Evolutionary conservation across 257 asterid species (phyloP).

Genomic region (Anisodus acutangulus): DNA sequence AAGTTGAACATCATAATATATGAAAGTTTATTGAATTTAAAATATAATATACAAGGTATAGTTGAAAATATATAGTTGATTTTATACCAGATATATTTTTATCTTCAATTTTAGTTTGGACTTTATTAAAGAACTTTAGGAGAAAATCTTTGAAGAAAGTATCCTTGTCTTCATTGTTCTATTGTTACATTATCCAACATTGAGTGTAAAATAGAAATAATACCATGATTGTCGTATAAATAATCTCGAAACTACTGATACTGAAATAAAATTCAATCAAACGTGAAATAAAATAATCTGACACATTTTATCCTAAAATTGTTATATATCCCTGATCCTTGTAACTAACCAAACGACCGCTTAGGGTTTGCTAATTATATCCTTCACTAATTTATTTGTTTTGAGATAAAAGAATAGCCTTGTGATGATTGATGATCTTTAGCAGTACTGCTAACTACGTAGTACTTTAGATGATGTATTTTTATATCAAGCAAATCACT

Average conservation of each 20-base stretch:
- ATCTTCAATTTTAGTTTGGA: too few species aligned
- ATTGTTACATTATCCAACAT: background rate
- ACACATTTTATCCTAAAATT: background rate
- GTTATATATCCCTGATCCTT: background rate
- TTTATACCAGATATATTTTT: background rate
- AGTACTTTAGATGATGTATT: background rate
- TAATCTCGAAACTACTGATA: background rate
- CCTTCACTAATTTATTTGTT: background rate
- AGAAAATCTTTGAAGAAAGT: background rate
- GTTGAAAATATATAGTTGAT: background rate
- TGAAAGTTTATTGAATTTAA: background rate
- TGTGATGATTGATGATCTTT: slow-evolving; percentile 25
- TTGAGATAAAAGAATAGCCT: background rate
- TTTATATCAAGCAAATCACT: background rate
- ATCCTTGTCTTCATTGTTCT: background rate
- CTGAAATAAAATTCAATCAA: background rate
- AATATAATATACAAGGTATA: background rate
- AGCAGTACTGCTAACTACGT: background rate
- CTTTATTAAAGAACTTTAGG: background rate
- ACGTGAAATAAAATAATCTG: background rate
- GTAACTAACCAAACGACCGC: background rate
- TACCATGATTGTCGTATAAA: background rate
- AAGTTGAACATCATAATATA: too few species aligned
- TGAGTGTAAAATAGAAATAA: background rate
- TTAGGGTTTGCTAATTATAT: background rate